Evolutionary conservation across 352 stramenopile genomes (phyloP).

Genomic region (Globisporangium heterothallicum): DNA sequence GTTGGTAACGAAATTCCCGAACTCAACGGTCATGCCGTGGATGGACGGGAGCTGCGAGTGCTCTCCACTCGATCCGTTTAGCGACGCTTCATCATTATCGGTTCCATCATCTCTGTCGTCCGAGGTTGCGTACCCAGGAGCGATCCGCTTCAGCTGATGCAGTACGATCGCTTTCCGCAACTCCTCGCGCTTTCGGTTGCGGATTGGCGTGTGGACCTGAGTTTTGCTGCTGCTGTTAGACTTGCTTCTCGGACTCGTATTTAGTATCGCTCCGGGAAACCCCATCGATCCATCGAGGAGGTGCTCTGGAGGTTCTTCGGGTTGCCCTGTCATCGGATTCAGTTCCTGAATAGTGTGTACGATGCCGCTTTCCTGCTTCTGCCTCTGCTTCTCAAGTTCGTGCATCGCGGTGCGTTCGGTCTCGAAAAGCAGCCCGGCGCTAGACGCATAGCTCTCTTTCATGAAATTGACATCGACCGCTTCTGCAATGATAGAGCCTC

Average conservation of each 20-base stretch:
- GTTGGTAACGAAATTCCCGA: conserved; percentile 33
- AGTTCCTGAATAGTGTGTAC: conserved; percentile 16
- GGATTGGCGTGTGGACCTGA: neutral
- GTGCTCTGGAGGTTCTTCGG: conserved; percentile 33
- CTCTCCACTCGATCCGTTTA: neutral
- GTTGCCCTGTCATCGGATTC: conserved; percentile 36
- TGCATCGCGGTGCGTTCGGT: conserved; percentile 24
- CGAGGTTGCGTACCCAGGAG: neutral
- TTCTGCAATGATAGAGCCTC: conserved; percentile 19
- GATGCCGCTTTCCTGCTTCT: conserved; percentile 5
- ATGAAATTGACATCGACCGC: conserved; percentile 31
- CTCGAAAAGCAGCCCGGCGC: conserved; percentile 47
- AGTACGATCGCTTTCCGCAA: conserved; percentile 22
- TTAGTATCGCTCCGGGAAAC: too few relatives aligned
- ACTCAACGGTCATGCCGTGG: conserved; percentile 20
- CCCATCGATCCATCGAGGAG: conserved; percentile 31
- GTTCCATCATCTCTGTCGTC: neutral
- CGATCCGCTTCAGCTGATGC: conserved; percentile 13
- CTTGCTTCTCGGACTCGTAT: neutral
- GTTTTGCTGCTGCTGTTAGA: neutral
- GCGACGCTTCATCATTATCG: neutral
- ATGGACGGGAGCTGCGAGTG: conserved; percentile 18
- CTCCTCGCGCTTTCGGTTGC: conserved; percentile 25
- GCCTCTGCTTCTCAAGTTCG: conserved; percentile 11
- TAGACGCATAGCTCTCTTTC: conserved; percentile 40